A percentile compares a stretch with the other conserved stretches of the same genome.
phyloP scores from a whole-genome alignment of 2,329 filamentous ascomycete genomes.

The Volutella citrinella region DNA sequence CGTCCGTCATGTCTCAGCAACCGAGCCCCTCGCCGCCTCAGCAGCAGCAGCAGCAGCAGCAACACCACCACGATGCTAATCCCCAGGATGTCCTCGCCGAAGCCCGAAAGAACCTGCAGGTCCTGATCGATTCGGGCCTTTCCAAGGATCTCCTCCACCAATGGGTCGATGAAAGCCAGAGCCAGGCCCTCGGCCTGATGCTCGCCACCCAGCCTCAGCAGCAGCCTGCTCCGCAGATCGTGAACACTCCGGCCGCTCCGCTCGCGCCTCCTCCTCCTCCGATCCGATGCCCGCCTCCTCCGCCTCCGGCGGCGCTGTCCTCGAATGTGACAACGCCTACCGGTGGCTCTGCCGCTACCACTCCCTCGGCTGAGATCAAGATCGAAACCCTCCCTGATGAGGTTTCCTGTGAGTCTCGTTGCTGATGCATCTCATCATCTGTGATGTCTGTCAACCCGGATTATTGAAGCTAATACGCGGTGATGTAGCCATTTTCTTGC shows the following conservation, averaged over 20 bases:
- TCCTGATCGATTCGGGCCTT: slow-evolving; percentile 43
- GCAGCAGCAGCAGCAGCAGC: slow-evolving; percentile 24
- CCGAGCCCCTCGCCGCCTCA: slow-evolving; percentile 20
- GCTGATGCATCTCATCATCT: not conserved
- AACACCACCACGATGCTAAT: slow-evolving; percentile 31
- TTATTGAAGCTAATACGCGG: no score
- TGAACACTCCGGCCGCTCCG: slow-evolving; percentile 17
- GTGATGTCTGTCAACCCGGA: no score
- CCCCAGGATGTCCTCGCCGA: slow-evolving; percentile 43
- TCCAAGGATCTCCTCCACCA: slow-evolving; percentile 42
- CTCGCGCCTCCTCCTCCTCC: slow-evolving; percentile 28
- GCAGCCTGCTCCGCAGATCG: slow-evolving; percentile 8
- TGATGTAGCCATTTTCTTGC: slow-evolving; percentile 31
- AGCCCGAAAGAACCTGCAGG: slow-evolving; percentile 44
- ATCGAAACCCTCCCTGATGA: slow-evolving; percentile 28
- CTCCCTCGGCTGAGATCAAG: slow-evolving; percentile 27
- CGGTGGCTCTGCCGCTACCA: slow-evolving; percentile 19
- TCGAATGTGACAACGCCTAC: slow-evolving; percentile 18
- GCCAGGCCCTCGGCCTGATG: slow-evolving; percentile 28
- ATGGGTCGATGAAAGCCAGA: slow-evolving; percentile 37
- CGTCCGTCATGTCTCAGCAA: slow-evolving; percentile 20
- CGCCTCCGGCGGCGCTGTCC: slow-evolving; percentile 22
- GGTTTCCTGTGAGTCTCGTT: slow-evolving; percentile 21
- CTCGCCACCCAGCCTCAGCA: slow-evolving; percentile 9
- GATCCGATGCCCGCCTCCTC: slow-evolving; percentile 32